Percentiles rank a stretch among this genome's conserved stretches.
Evolutionary conservation across 2,329 filamentous ascomycete genomes (phyloP).

Genomic region (Fusarium pilosicola): DNA sequence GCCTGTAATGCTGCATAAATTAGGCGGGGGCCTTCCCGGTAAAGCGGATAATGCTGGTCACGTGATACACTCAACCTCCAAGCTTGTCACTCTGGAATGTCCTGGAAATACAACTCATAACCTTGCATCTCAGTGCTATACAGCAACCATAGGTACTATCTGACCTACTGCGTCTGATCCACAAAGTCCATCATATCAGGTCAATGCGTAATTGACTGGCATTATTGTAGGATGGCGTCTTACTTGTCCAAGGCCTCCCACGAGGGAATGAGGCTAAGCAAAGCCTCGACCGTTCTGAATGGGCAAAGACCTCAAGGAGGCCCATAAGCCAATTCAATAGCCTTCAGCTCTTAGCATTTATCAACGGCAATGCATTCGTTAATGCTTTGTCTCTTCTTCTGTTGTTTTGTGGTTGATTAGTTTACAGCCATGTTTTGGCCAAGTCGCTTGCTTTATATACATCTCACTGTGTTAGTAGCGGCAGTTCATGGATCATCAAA

Average conservation of each 20-base stretch:
- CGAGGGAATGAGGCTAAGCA: conserved; percentile 33
- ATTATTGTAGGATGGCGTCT: background rate
- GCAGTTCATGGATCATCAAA: conserved; percentile 26
- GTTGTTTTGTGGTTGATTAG: background rate
- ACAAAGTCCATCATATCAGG: too few relatives aligned
- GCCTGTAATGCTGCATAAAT: conserved; percentile 31
- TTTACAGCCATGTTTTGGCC: conserved; percentile 12
- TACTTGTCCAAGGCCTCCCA: conserved; percentile 20
- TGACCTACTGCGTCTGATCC: background rate
- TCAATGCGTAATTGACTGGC: too few relatives aligned
- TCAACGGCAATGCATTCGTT: background rate
- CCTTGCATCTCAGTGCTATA: background rate
- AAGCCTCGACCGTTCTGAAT: conserved; percentile 20
- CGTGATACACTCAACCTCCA: background rate
- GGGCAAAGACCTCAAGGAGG: conserved; percentile 7
- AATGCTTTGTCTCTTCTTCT: background rate
- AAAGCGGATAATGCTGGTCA: background rate
- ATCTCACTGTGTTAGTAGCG: conserved; percentile 9
- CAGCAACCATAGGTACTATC: background rate
- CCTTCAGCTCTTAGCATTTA: background rate
- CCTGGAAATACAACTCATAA: background rate
- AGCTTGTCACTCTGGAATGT: background rate
- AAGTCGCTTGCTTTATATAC: conserved; percentile 1
- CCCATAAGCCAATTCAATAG: conserved; percentile 1
- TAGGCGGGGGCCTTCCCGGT: background rate